A percentile compares a stretch with the other conserved stretches of the same genome.
phyloP scores from a whole-genome alignment of 1,284 basidiomycete species.

The Malassezia pachydermatis region DNA sequence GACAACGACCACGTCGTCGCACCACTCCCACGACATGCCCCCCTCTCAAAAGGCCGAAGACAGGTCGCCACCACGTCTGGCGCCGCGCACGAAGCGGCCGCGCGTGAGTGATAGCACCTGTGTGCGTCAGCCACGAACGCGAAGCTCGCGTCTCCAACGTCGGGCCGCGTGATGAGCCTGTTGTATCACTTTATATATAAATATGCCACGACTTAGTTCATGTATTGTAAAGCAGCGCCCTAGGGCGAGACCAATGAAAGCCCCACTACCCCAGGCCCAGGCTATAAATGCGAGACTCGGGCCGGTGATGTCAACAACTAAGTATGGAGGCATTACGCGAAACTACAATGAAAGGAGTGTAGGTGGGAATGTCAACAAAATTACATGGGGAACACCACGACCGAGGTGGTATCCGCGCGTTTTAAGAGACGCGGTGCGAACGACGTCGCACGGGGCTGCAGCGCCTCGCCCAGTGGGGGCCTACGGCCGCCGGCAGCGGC shows the following conservation, averaged over 20 bases:
- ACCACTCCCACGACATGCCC: neutral
- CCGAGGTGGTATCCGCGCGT: constrained; percentile 14
- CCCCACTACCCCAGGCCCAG: no score
- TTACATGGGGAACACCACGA: constrained; percentile 3
- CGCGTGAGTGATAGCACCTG: neutral
- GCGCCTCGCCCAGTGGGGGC: constrained; percentile 1
- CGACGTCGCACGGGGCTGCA: neutral
- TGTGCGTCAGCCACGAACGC: constrained; percentile 1
- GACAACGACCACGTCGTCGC: neutral
- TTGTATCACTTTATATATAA: neutral
- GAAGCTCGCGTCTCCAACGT: constrained; percentile 11
- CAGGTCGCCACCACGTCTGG: neutral
- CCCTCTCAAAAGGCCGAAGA: no score
- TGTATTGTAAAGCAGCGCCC: constrained; percentile 16
- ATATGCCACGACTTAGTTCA: no score
- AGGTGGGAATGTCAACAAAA: neutral
- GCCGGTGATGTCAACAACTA: no score
- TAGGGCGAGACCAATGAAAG: no score
- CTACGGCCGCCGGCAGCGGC: constrained; percentile 23
- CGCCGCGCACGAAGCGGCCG: constrained; percentile 1
- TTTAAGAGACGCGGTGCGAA: constrained; percentile 2
- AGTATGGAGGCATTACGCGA: no score
- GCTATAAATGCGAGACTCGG: no score
- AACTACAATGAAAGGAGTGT: neutral
- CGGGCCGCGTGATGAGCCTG: constrained; percentile 5